These are phyloP conservation scores for Ensete ventricosum DNA, from an alignment of 176 grass and related monocot species.

Conservation along the genomic window DNA sequence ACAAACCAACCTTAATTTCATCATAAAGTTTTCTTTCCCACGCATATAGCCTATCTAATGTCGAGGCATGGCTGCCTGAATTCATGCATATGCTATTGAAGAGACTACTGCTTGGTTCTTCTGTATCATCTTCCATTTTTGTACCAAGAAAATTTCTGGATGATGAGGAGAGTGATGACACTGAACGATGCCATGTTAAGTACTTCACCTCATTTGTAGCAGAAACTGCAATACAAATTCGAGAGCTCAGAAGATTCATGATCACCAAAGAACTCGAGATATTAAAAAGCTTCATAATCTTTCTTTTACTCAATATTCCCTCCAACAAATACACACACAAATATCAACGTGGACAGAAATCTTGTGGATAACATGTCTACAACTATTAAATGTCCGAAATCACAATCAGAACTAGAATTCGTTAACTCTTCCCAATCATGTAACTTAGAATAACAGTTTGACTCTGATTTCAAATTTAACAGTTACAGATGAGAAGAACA, in stretches of 20 bases:
- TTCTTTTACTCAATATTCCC: too few relatives aligned
- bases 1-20: slow-evolving; percentile 67
- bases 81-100: slow-evolving; percentile 78
- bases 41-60: slow-evolving; percentile 84
- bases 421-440: background rate
- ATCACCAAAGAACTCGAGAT: slow-evolving; percentile 6
- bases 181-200: slow-evolving; percentile 76
- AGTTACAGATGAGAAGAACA: background rate
- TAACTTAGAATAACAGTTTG: background rate
- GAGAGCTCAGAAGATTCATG: slow-evolving; percentile 10
- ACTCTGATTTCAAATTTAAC: background rate
- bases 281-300: slow-evolving; percentile 15
- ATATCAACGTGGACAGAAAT: background rate
- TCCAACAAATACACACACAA: background rate
- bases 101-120: slow-evolving; percentile 49
- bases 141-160: slow-evolving; percentile 62
- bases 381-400: background rate
- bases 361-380: background rate
- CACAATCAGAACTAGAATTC: background rate
- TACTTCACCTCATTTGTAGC: slow-evolving; percentile 56
- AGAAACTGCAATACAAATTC: slow-evolving; percentile 55
- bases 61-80: slow-evolving; percentile 88
- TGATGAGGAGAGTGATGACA: slow-evolving; percentile 84
- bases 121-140: slow-evolving; percentile 39
- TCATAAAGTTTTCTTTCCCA: slow-evolving; percentile 99